Evolutionary conservation across 345 rosid species (phyloP).

Genomic region (Angophora floribunda): DNA sequence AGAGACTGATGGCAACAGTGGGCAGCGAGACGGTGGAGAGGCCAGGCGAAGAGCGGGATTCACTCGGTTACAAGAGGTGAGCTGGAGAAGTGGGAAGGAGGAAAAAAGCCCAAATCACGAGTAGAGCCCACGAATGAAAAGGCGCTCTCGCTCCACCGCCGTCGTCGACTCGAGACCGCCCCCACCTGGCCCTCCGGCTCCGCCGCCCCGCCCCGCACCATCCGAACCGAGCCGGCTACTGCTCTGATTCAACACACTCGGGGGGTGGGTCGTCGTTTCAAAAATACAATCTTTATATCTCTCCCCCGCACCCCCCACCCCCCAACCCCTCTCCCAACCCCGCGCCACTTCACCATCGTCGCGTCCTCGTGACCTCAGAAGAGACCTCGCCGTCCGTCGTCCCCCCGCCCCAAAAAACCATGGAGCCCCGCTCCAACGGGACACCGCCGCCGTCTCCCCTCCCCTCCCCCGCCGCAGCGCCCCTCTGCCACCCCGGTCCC

Average conservation of each 20-base stretch:
- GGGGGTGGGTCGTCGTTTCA: background rate
- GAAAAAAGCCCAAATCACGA: background rate
- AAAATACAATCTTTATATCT: background rate
- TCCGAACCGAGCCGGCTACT: background rate
- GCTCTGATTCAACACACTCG: background rate
- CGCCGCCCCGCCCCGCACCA: background rate
- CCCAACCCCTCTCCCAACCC: background rate
- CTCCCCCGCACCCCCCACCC: background rate
- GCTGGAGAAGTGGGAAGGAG: background rate
- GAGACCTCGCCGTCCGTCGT: background rate
- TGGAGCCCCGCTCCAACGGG: background rate
- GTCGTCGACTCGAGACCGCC: background rate
- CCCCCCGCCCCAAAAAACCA: background rate
- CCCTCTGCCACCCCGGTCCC: conserved; percentile 3
- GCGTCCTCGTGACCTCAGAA: background rate
- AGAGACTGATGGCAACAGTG: background rate
- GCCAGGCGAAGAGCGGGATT: background rate
- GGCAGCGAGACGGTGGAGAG: background rate
- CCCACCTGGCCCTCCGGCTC: background rate
- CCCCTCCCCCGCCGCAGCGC: background rate
- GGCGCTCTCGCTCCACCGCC: background rate
- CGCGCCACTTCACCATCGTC: background rate
- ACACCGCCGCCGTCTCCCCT: background rate
- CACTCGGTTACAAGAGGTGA: background rate
- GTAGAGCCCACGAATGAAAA: background rate